Evolutionary conservation across 345 rosid genomes (phyloP).

Genomic region (Erysimum cheiranthoides): DNA sequence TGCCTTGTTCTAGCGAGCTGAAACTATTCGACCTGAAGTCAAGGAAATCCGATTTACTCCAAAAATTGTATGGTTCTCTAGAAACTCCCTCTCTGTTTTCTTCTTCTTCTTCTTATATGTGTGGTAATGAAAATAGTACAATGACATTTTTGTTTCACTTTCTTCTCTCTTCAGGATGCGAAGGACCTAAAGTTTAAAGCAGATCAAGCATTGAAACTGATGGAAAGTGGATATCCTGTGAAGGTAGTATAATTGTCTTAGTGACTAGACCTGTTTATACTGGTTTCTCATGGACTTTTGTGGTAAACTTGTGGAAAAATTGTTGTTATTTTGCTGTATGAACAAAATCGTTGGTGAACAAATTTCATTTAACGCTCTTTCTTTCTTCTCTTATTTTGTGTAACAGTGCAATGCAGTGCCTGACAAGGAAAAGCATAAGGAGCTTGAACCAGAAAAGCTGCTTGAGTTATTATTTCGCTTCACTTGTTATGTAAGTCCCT

Average conservation of each 20-base stretch:
- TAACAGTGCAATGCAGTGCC: constrained; percentile 71
- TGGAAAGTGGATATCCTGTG: constrained; percentile 88
- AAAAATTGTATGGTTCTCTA: constrained; percentile 70
- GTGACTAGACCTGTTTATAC: not conserved
- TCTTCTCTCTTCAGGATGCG: constrained; percentile 59
- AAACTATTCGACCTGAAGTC: constrained; percentile 45
- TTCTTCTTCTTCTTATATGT: constrained; percentile 5
- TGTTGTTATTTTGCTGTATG: too few species aligned
- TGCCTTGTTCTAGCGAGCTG: constrained; percentile 39
- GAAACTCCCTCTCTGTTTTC: constrained; percentile 1
- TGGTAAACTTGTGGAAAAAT: not conserved
- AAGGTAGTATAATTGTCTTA: constrained; percentile 62
- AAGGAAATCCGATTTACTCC: constrained; percentile 81
- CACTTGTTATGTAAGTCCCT: constrained; percentile 55
- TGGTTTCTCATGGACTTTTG: not conserved
- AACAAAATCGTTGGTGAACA: not conserved
- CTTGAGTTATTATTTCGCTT: constrained; percentile 68
- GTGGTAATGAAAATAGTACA: constrained; percentile 9
- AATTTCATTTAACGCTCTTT: not conserved
- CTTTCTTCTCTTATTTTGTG: constrained; percentile 35
- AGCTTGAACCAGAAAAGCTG: constrained; percentile 63
- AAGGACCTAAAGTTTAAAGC: constrained; percentile 85
- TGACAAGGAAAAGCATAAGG: constrained; percentile 51
- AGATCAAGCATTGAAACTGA: constrained; percentile 59
- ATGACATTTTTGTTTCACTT: not conserved